phyloP scores from a whole-genome alignment of 1,284 basidiomycete genomes.

The Moesziomyces globuligerus region DNA sequence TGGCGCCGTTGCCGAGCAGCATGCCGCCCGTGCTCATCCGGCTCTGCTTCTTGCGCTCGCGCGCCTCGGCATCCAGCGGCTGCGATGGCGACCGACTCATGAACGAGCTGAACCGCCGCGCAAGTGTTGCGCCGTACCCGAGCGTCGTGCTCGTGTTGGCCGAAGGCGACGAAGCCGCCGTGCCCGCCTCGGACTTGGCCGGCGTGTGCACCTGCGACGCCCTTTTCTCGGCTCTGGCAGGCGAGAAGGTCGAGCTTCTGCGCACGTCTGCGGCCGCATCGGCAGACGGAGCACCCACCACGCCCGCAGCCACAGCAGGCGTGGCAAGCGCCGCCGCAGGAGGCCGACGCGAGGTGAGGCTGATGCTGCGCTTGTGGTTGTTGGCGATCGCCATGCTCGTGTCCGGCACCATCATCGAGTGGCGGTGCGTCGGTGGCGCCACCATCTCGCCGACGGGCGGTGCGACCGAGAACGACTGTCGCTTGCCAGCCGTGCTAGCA shows the following conservation, averaged over 20 bases:
- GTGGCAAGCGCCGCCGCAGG: conserved; percentile 7
- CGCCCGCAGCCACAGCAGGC: conserved; percentile 1
- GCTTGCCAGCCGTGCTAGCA: conserved; percentile 17
- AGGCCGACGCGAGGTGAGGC: conserved; percentile 40
- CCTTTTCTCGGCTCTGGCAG: conserved; percentile 19
- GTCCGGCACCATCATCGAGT: conserved; percentile 46
- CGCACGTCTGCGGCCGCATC: conserved; percentile 7
- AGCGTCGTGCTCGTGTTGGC: conserved; percentile 33
- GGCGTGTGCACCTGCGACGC: conserved; percentile 17
- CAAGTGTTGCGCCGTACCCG: conserved; percentile 48
- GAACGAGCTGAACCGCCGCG: conserved; percentile 60
- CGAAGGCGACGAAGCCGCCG: conserved; percentile 14
- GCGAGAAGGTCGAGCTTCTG: conserved; percentile 27
- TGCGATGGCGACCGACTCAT: conserved; percentile 55
- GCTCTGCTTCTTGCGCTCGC: conserved; percentile 54
- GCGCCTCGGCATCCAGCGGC: conserved; percentile 47
- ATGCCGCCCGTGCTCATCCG: conserved; percentile 60
- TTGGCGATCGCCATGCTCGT: conserved; percentile 33
- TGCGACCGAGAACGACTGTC: conserved; percentile 22
- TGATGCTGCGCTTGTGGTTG: conserved; percentile 55
- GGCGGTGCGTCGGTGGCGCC: conserved; percentile 19
- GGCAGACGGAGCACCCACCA: conserved; percentile 9
- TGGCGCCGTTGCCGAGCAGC: conserved; percentile 13
- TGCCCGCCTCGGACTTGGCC: conserved; percentile 14
- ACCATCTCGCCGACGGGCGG: conserved; percentile 7